Conservation (phyloP, 2,329 filamentous ascomycete genomes). For the Paracoccidioides brasiliensis region DNA sequence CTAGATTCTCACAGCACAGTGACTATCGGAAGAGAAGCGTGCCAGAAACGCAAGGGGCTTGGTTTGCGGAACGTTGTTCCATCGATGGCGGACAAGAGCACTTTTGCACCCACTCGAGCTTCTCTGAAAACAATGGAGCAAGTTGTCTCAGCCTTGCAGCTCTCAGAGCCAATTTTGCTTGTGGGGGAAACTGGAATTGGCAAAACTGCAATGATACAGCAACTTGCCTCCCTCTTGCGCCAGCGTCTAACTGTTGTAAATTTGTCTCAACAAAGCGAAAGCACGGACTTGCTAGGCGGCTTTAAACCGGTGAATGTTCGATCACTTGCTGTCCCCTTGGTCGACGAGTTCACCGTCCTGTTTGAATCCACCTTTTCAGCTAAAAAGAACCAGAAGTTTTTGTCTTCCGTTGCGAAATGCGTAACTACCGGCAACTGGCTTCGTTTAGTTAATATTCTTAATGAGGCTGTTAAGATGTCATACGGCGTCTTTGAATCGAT, state of each 20-base stretch:
- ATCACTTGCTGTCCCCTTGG: constrained; percentile 73
- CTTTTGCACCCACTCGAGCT: constrained; percentile 80
- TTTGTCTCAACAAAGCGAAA: constrained; percentile 93
- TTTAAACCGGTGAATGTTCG: constrained; percentile 93
- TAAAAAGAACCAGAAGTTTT: constrained; percentile 75
- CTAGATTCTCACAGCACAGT: constrained; percentile 48
- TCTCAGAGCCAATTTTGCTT: constrained; percentile 78
- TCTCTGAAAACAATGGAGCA: constrained; percentile 78
- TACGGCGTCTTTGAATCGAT: constrained; percentile 52
- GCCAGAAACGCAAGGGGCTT: constrained; percentile 44
- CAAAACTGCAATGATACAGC: constrained; percentile 93
- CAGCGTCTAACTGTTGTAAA: constrained; percentile 88
- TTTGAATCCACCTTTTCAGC: constrained; percentile 79
- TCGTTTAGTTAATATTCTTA: constrained; percentile 75
- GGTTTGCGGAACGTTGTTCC: constrained; percentile 33
- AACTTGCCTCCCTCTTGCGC: constrained; percentile 70
- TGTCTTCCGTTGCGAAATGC: constrained; percentile 66
- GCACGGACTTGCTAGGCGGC: constrained; percentile 84
- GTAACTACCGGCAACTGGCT: constrained; percentile 75
- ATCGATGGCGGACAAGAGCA: constrained; percentile 25
- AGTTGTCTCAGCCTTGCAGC: constrained; percentile 66
- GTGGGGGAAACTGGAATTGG: constrained; percentile 99
- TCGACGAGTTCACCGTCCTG: constrained; percentile 85
- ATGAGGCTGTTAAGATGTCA: constrained; percentile 79
- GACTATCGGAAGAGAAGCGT: constrained; percentile 51